Evolutionary conservation across 164 flowering plant genomes (phyloP), one percentile per base, ranked within the genome.

Genomic region (Aristolochia fimbriata): DNA sequence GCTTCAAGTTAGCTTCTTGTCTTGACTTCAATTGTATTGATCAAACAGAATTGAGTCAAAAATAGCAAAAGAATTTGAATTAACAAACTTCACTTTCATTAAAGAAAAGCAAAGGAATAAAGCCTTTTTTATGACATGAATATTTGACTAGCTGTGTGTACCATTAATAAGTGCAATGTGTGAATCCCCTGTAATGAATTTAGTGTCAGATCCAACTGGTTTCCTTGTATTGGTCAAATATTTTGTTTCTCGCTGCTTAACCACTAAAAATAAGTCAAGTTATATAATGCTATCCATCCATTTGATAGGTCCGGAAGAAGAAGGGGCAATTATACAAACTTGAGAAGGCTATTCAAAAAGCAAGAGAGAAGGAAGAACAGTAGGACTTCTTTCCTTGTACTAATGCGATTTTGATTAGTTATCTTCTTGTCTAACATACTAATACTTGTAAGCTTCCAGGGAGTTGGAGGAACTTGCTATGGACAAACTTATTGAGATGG

Each of bases 401-500:
- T 57, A 64, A 27, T 47, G 37, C 57, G 48, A 54, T 19, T 24
- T 48, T 24, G 46, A n/a, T 48, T 33, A 25, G 52, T 53, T 17
- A 57, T 51, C 15, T 47, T 41, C 33, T 60, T 47, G 60, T 49
- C 15, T 23, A 23, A 7, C n/a, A 25, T 22, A 46, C 24, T 47
- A 51, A 47, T 58, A 17, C 61, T 37, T 56, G 62, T 65, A 45
- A 24, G 52, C 70, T 49, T 78, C 71, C 86, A 88, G 96, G 82
- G 65, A 65, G 46, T 83, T 75, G 67, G 96, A 91, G 78, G 82
- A 75, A 67, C 65, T 76, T 70, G 95, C 96, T 7, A 74, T 91
- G 87, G 72, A 81, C 69, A 79, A 76, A 63, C 87, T 88, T 59
- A 72, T 78, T 61, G 96, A 88, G 72, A 66, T 80, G 76, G 84